Evolutionary conservation across 352 stramenopile genomes (phyloP).

Genomic region (Globisporangium irregulare): DNA sequence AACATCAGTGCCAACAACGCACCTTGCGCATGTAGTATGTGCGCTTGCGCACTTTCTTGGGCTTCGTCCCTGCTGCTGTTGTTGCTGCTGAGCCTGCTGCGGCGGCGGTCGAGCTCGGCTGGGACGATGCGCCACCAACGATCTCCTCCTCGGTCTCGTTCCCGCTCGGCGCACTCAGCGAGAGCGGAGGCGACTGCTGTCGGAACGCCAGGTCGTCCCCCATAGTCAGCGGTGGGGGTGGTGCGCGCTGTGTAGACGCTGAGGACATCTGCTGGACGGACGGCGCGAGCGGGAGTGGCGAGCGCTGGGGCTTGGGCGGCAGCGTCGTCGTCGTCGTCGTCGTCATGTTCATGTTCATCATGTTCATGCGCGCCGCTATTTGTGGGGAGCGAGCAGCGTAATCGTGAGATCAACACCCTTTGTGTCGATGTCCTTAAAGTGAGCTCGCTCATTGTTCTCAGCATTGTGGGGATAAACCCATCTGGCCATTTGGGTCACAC

Average conservation of each 20-base stretch:
- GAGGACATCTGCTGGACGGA: not conserved
- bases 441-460: too few species aligned
- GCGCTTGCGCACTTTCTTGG: slow-evolving; percentile 23
- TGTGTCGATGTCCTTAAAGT: too few species aligned
- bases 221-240: not conserved
- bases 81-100: not conserved
- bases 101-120: not conserved
- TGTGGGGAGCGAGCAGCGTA: not conserved
- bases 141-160: slow-evolving; percentile 1
- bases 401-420: not conserved
- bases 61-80: slow-evolving; percentile 1
- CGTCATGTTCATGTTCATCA: not conserved
- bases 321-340: not conserved
- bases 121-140: not conserved
- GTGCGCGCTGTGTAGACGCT: not conserved
- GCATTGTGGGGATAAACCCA: too few species aligned
- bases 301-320: not conserved
- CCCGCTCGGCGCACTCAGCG: not conserved
- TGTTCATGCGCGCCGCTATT: not conserved
- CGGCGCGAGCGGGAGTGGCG: too few species aligned
- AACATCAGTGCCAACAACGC: not conserved
- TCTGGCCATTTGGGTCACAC: too few species aligned
- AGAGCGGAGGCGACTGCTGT: not conserved
- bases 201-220: not conserved
- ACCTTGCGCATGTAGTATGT: slow-evolving; percentile 55